Conservation (phyloP, 139 green algal species). For the Picochlorum sp. region DNA sequence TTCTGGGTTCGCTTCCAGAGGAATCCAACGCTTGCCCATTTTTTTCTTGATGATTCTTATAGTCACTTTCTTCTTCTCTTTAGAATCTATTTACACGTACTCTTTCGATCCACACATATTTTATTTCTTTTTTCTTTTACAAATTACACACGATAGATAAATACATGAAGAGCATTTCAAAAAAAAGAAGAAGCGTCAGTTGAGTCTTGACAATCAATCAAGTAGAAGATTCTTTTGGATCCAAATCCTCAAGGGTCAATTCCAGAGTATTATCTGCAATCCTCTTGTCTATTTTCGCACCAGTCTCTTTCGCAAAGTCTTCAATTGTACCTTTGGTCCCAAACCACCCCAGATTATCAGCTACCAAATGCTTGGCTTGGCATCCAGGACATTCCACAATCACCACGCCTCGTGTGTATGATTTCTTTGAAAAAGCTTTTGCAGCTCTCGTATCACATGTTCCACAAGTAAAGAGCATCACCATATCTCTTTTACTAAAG, state of each 20-base stretch:
- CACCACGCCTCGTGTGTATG: constrained; percentile 49
- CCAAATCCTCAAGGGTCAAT: no score
- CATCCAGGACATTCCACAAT: constrained; percentile 49
- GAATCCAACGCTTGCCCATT: constrained; percentile 25
- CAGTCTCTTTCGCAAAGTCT: constrained; percentile 9
- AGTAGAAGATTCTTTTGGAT: neutral
- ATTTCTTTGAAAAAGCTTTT: constrained; percentile 39
- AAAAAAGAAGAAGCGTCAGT: no score
- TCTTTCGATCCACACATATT: no score
- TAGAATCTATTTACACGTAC: no score
- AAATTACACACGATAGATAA: no score
- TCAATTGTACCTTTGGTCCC: constrained; percentile 16
- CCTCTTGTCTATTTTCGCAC: neutral
- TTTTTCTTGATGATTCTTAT: neutral
- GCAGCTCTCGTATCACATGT: constrained; percentile 33
- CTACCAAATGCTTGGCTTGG: constrained; percentile 46
- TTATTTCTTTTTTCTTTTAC: no score
- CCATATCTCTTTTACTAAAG: constrained; percentile 8
- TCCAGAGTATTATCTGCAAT: constrained; percentile 18
- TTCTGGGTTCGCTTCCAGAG: constrained; percentile 79
- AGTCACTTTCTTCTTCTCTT: neutral
- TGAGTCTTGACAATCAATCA: neutral
- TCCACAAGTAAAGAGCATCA: constrained; percentile 27
- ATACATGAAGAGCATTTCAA: no score
- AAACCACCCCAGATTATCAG: constrained; percentile 52